Conservation (phyloP, 495 filamentous ascomycete species). For the Collariella sp. region DNA sequence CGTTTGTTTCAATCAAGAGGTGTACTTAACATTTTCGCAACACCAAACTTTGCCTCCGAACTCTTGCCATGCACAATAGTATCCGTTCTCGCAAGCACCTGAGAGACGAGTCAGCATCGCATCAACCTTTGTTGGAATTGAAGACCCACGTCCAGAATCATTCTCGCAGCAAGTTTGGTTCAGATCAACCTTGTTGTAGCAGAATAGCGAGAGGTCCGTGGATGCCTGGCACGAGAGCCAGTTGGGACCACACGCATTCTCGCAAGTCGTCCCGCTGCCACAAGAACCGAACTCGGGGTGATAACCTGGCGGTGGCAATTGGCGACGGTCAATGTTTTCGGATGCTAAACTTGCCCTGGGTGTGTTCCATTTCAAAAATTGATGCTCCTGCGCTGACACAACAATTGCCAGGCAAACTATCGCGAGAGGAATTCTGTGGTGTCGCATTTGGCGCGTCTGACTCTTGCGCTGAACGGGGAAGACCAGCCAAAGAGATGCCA, state of each 20-base stretch:
- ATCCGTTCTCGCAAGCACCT: slow-evolving; percentile 25
- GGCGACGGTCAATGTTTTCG: slow-evolving; percentile 13
- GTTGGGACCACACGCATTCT: slow-evolving; percentile 23
- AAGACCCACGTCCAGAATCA: slow-evolving; percentile 22
- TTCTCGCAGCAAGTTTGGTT: slow-evolving; percentile 26
- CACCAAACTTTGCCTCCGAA: slow-evolving; percentile 24
- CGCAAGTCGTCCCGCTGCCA: slow-evolving; percentile 22
- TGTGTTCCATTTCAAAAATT: slow-evolving; percentile 17
- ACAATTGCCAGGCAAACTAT: background rate
- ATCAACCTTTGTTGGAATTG: too few relatives aligned
- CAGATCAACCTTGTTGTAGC: slow-evolving; percentile 26
- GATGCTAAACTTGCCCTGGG: background rate
- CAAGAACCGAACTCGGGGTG: slow-evolving; percentile 27
- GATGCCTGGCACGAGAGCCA: slow-evolving; percentile 23
- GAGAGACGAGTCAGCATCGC: background rate
- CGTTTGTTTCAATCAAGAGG: background rate
- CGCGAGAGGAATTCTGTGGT: background rate
- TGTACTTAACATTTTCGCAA: slow-evolving; percentile 21
- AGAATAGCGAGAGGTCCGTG: slow-evolving; percentile 25
- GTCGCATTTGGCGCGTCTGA: background rate
- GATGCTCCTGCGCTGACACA: slow-evolving; percentile 2
- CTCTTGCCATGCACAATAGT: slow-evolving; percentile 24
- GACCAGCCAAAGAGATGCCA: background rate
- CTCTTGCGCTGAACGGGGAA: too few relatives aligned
- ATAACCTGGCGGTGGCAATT: slow-evolving; percentile 20